phyloP scores from a whole-genome alignment of 208 protist genomes.

The Leishmania major region DNA sequence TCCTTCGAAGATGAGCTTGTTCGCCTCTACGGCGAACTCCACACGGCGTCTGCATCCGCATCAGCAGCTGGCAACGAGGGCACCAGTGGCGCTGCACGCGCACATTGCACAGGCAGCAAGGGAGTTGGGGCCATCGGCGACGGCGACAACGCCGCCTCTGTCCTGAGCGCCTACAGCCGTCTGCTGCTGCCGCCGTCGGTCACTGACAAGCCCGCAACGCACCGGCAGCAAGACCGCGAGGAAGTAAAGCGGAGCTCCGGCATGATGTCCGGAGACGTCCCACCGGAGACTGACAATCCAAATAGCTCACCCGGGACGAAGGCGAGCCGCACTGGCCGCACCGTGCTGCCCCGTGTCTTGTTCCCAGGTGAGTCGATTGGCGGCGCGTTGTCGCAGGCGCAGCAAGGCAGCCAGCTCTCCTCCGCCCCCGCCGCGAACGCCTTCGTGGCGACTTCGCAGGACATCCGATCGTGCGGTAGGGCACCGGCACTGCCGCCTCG shows the following conservation, averaged over 20 bases:
- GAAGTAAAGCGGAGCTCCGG: background rate
- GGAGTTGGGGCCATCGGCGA: background rate
- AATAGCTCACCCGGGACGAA: background rate
- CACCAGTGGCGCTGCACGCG: background rate
- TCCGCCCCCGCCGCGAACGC: background rate
- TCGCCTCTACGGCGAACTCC: conserved; percentile 34
- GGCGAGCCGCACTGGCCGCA: background rate
- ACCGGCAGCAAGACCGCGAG: conserved; percentile 1
- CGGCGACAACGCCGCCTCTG: background rate
- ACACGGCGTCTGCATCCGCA: background rate
- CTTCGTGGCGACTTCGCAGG: background rate
- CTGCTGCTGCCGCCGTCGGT: conserved; percentile 27
- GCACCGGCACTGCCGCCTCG: conserved; percentile 13
- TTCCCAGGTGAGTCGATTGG: background rate
- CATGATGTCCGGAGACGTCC: no score
- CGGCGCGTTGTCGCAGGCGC: background rate
- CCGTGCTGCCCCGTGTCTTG: background rate
- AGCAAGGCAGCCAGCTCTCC: background rate
- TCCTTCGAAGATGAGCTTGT: conserved; percentile 76
- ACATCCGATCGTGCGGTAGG: background rate
- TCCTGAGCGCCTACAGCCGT: conserved; percentile 27
- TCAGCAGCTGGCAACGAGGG: background rate
- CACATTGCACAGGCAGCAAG: background rate
- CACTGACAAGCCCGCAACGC: conserved; percentile 9
- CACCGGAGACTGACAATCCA: background rate